Percentiles rank a stretch among this genome's conserved stretches.
phyloP scores from a whole-genome alignment of 2,329 filamentous ascomycete genomes.

The Trematosphaeria pertusa region DNA sequence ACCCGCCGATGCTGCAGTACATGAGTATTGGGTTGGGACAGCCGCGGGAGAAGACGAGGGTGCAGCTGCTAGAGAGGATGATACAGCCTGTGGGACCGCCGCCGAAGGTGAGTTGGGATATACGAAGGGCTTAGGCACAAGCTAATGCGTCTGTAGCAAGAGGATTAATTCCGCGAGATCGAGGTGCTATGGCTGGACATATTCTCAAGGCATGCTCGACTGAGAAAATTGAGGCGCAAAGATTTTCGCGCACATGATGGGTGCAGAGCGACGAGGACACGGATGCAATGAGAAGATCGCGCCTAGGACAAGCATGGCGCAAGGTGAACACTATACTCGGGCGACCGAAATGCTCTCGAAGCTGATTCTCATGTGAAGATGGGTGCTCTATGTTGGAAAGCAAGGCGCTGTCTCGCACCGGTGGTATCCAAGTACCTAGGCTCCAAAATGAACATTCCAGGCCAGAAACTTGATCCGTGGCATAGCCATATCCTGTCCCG shows the following conservation, averaged over 20 bases:
- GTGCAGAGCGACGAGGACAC: too few species aligned
- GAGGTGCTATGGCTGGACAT: background rate
- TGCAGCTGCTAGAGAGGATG: slow-evolving; percentile 79
- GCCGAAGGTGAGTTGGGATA: slow-evolving; percentile 60
- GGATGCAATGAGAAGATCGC: too few species aligned
- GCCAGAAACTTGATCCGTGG: too few species aligned
- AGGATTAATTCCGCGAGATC: slow-evolving; percentile 22
- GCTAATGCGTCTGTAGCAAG: slow-evolving; percentile 23
- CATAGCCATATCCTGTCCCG: background rate
- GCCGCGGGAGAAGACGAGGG: slow-evolving; percentile 78
- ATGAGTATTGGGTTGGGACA: slow-evolving; percentile 91
- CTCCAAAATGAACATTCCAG: background rate
- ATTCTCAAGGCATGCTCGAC: too few species aligned
- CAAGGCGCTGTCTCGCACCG: too few species aligned
- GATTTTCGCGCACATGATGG: too few species aligned
- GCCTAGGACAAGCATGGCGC: background rate
- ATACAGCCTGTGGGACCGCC: slow-evolving; percentile 70
- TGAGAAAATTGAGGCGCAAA: too few species aligned
- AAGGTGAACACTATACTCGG: background rate
- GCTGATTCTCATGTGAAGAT: background rate
- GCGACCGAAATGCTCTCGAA: background rate
- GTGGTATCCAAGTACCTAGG: background rate
- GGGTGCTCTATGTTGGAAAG: too few species aligned
- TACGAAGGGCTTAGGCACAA: background rate
- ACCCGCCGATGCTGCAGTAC: slow-evolving; percentile 86